phyloP scores from a whole-genome alignment of 2,329 filamentous ascomycete species.

The Aspergillus latus region DNA sequence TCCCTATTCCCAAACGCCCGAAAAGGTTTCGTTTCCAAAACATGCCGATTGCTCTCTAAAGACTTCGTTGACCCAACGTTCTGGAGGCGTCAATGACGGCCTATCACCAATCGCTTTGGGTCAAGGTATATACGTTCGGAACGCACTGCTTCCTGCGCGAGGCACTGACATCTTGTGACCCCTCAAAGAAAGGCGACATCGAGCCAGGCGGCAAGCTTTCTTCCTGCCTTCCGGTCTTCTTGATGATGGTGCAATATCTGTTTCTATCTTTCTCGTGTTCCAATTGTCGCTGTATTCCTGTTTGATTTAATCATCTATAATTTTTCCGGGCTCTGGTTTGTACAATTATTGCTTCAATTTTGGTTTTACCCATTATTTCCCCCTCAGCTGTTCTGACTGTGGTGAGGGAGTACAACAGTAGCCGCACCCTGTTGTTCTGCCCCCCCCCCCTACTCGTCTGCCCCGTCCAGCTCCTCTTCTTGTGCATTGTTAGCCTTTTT shows the following conservation, averaged over 20 bases:
- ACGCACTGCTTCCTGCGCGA: conserved; percentile 21
- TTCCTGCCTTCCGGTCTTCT: background rate
- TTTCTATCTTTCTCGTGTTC: conserved; percentile 7
- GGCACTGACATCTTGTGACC: conserved; percentile 13
- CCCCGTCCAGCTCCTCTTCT: conserved; percentile 17
- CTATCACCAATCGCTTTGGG: conserved; percentile 19
- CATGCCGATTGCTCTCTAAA: conserved; percentile 18
- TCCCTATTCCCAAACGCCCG: background rate
- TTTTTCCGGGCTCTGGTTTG: conserved; percentile 6
- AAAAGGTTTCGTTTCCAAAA: conserved; percentile 14
- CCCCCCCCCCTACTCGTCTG: conserved; percentile 18
- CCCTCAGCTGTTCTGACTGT: conserved; percentile 13
- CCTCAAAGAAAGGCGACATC: conserved; percentile 11
- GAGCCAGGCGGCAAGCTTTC: conserved; percentile 17
- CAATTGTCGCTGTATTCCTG: background rate
- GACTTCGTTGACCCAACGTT: conserved; percentile 22
- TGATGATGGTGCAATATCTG: conserved; percentile 4
- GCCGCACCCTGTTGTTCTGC: conserved; percentile 23
- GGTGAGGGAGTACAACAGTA: conserved; percentile 26
- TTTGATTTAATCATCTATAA: background rate
- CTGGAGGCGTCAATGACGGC: conserved; percentile 22
- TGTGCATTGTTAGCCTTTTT: conserved; percentile 21
- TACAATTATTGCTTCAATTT: conserved; percentile 8
- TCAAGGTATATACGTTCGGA: conserved; percentile 20
- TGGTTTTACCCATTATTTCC: background rate